Evolutionary conservation across 2,329 filamentous ascomycete species (phyloP).

Genomic region (Verticillium nonalfalfae): DNA sequence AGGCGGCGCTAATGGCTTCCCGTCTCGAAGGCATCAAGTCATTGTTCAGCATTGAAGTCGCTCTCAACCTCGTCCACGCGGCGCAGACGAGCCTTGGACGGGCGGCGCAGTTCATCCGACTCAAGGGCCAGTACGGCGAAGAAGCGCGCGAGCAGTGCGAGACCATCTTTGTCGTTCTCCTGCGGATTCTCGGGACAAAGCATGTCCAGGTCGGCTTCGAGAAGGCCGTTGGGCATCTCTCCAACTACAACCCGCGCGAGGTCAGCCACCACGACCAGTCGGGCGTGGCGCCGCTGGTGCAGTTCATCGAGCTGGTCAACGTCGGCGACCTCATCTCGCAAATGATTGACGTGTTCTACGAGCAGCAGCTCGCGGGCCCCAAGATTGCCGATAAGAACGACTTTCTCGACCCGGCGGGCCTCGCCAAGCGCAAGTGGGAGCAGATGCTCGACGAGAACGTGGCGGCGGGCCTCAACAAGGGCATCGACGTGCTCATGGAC

Average conservation of each 20-base stretch:
- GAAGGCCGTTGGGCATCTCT: conserved; percentile 84
- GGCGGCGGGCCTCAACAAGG: conserved; percentile 91
- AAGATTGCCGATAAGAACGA: conserved; percentile 88
- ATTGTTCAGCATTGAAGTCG: conserved; percentile 93
- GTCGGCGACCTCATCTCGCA: conserved; percentile 96
- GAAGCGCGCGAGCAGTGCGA: conserved; percentile 86
- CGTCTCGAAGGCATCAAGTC: conserved; percentile 91
- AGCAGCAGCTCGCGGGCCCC: conserved; percentile 80
- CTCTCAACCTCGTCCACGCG: conserved; percentile 78
- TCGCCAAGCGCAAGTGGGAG: conserved; percentile 98
- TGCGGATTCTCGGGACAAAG: conserved; percentile 76
- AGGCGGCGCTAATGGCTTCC: conserved; percentile 95
- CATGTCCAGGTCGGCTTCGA: conserved; percentile 94
- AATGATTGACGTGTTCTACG: conserved; percentile 98
- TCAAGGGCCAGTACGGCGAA: conserved; percentile 74
- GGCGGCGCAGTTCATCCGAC: conserved; percentile 71
- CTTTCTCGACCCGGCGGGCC: conserved; percentile 83
- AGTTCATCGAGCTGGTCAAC: conserved; percentile 95
- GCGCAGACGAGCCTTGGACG: conserved; percentile 86
- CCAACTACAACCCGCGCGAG: conserved; percentile 84
- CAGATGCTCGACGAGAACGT: conserved; percentile 98
- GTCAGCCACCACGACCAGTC: conserved; percentile 63
- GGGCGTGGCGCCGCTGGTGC: conserved; percentile 85
- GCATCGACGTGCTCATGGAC: conserved; percentile 96
- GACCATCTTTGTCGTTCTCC: conserved; percentile 76